These are phyloP conservation scores for Gillenia trifoliata DNA, from an alignment of 306 rosid species.

Conservation along the genomic window DNA sequence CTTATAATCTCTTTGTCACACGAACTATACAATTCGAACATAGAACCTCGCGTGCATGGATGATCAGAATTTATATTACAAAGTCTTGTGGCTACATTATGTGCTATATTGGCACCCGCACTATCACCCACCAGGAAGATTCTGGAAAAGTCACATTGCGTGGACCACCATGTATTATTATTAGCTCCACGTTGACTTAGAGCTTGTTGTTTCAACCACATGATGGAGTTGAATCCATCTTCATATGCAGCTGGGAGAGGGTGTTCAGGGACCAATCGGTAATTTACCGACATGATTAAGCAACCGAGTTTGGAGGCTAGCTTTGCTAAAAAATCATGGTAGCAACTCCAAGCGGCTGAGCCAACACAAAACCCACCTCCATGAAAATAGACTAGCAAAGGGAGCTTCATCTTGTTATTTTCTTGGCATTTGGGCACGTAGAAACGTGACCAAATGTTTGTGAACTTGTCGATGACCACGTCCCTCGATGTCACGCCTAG, in stretches of 20 bases:
- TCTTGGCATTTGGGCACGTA: slow-evolving; percentile 48
- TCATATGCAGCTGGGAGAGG: slow-evolving; percentile 88
- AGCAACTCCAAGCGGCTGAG: slow-evolving; percentile 83
- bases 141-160: slow-evolving; percentile 46
- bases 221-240: slow-evolving; percentile 57
- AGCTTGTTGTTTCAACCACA: slow-evolving; percentile 59
- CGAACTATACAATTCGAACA: too few species aligned
- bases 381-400: slow-evolving; percentile 69
- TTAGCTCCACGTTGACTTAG: neutral
- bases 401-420: slow-evolving; percentile 23
- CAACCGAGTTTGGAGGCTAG: slow-evolving; percentile 41
- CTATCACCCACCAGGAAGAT: slow-evolving; percentile 73
- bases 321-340: slow-evolving; percentile 65
- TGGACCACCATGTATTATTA: slow-evolving; percentile 53
- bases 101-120: slow-evolving; percentile 87
- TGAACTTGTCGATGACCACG: slow-evolving; percentile 48
- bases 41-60: neutral
- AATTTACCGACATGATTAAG: slow-evolving; percentile 66
- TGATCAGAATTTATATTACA: neutral
- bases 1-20: slow-evolving; percentile 8
- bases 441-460: slow-evolving; percentile 66
- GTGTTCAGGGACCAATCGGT: slow-evolving; percentile 80
- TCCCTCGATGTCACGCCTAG: slow-evolving; percentile 49
- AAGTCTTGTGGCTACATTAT: slow-evolving; percentile 42
- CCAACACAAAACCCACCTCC: slow-evolving; percentile 95